Evolutionary conservation across 148 eudicot genomes (phyloP).

Genomic region (Camellia japonica): DNA sequence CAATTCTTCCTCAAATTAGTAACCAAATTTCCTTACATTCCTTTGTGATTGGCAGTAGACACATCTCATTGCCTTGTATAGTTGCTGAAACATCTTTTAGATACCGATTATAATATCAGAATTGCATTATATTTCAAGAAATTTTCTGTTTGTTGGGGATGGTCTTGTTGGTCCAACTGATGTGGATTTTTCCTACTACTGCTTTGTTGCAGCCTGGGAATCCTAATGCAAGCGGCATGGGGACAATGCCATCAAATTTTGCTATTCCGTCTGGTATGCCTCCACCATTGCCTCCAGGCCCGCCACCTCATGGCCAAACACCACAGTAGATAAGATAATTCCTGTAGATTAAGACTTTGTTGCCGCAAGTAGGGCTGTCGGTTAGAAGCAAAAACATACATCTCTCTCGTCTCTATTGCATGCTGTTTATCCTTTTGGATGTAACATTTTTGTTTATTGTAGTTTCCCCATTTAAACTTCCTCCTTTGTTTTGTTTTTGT

Average conservation of each 20-base stretch:
- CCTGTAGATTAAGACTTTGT: conserved; percentile 1
- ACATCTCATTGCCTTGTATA: neutral
- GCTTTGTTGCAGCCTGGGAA: conserved; percentile 55
- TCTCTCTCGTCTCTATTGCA: neutral
- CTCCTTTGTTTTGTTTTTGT: neutral
- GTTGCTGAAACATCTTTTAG: neutral
- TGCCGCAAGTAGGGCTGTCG: neutral
- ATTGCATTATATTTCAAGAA: neutral
- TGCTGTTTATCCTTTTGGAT: neutral
- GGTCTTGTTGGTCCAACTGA: neutral
- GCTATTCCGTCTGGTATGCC: conserved; percentile 44
- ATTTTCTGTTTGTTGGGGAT: neutral
- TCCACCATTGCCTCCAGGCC: conserved; percentile 92
- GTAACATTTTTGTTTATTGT: neutral
- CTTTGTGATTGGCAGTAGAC: neutral
- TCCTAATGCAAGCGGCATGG: conserved; percentile 44
- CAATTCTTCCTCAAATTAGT: neutral
- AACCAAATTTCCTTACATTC: neutral
- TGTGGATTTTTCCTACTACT: neutral
- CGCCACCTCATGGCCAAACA: conserved; percentile 73
- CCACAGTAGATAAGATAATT: conserved; percentile 33
- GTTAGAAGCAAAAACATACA: neutral
- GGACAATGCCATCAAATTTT: conserved; percentile 33
- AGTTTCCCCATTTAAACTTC: too few relatives aligned
- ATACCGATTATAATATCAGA: neutral